Base-by-base conservation (phyloP, 2,329 filamentous ascomycete genomes). In the Aspergillus clavatus region DNA sequence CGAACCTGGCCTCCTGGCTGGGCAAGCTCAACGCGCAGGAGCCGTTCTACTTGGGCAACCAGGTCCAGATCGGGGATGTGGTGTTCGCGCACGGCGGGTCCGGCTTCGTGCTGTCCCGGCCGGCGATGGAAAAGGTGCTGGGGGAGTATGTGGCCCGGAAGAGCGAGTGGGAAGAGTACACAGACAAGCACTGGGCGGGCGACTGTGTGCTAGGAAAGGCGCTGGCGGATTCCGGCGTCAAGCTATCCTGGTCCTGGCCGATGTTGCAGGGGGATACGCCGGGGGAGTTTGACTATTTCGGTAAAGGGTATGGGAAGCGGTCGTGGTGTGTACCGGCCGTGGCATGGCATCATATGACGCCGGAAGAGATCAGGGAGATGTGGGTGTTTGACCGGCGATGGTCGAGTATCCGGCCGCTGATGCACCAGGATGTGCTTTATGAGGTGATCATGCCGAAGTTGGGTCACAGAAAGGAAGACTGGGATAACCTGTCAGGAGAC, bases 21-120 rank as follows among this genome's bases (percentile, higher is more conserved):
- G 63, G 61, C 4, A 63, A 71, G 16, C 68, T 76, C 43, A 69
- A 81, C 50, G 50, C 72, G 3, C 58, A 53, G 0, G 57, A 71
- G 26, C 69, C 72, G 4, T 65, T 68, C 40, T 81, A 80, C 57
- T 65, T 78, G 18, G 78, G 75, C n/a, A 75, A 74, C 44, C 72
- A 73, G 40, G 75, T 75, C 66, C 67, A 70, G 57, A 74, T 76
- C 35, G 70, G 65, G 7, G 65, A 71, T 2, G 61, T 70, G 1
- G 53, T 75, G 0, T 79, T 79, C 49, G 74, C 67, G 1, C 71
- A 78, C 38, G 75, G 75, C 3, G 77, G 77, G 1, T 70, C 67
- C 3, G 76, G 76, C 0, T 73, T 79, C 40, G 65, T 75, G 5
- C 56, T 80, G 3, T 79, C 76, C 1, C 60, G 64, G 1, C 57